Evolutionary conservation across 352 stramenopile genomes (phyloP).

Genomic region (Aphanomyces stellatus): DNA sequence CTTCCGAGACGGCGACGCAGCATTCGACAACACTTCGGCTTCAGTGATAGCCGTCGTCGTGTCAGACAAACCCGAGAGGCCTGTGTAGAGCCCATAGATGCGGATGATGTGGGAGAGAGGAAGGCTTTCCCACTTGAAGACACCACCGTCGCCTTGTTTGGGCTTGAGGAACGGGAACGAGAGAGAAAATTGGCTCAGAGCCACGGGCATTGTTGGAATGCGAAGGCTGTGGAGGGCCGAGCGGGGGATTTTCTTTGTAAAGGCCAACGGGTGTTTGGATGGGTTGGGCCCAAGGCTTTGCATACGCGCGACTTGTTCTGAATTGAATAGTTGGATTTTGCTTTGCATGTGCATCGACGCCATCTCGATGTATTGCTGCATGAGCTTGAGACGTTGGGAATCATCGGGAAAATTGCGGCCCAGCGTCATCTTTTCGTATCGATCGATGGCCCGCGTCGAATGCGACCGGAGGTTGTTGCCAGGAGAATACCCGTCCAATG

Average conservation of each 20-base stretch:
- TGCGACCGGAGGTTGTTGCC: neutral
- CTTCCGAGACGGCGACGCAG: constrained; percentile 55
- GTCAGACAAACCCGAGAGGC: neutral
- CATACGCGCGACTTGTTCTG: constrained; percentile 65
- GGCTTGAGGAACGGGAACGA: constrained; percentile 13
- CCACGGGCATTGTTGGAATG: constrained; percentile 5
- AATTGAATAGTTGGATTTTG: constrained; percentile 77
- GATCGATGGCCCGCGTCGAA: neutral
- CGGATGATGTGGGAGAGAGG: constrained; percentile 66
- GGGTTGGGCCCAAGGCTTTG: constrained; percentile 32
- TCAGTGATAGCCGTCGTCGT: neutral
- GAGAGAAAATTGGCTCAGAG: constrained; percentile 2
- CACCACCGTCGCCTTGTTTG: neutral
- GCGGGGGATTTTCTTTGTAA: constrained; percentile 10
- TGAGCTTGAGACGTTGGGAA: constrained; percentile 66
- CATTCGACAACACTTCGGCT: neutral
- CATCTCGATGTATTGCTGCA: constrained; percentile 82
- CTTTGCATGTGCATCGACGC: constrained; percentile 86
- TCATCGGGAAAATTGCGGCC: constrained; percentile 32
- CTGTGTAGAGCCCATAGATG: constrained; percentile 59
- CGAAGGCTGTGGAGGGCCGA: constrained; percentile 5
- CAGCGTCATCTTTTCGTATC: constrained; percentile 3
- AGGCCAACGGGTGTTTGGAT: neutral
- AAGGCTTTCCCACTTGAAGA: constrained; percentile 41
- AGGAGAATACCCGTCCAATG: neutral